phyloP scores from a whole-genome alignment of 345 rosid genomes.

The Lepidium aucheri region DNA sequence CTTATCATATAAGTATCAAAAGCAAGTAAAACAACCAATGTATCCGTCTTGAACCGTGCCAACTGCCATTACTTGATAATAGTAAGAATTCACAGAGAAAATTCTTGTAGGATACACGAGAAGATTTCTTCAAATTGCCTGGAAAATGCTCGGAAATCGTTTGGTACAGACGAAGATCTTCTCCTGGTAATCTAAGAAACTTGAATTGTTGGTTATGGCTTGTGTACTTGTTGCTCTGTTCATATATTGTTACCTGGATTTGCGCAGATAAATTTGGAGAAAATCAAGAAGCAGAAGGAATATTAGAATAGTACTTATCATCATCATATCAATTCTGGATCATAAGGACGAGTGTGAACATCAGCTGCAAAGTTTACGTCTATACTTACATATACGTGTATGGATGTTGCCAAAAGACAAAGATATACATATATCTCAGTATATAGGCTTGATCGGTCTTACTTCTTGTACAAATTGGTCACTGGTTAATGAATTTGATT shows the following conservation, averaged over 20 bases:
- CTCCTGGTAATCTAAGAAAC: constrained; percentile 46
- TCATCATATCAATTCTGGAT: not conserved
- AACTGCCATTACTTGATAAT: not conserved
- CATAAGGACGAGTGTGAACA: constrained; percentile 4
- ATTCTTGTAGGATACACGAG: constrained; percentile 38
- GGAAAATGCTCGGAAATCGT: constrained; percentile 67
- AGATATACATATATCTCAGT: not conserved
- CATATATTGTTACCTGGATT: not conserved
- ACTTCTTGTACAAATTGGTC: constrained; percentile 3
- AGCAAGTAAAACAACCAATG: not conserved
- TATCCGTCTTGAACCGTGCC: not conserved
- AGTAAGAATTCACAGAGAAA: not conserved
- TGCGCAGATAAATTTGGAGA: constrained; percentile 29
- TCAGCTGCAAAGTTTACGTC: not conserved
- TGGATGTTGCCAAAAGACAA: not conserved
- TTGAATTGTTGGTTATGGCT: not conserved
- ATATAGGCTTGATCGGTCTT: constrained; percentile 2
- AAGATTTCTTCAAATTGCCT: constrained; percentile 62
- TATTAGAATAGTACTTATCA: not conserved
- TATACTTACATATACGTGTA: not conserved
- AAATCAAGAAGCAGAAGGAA: constrained; percentile 11
- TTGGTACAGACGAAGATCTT: constrained; percentile 86
- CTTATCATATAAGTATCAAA: not conserved
- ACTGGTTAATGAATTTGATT: not conserved
- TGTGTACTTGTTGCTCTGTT: not conserved